phyloP scores from a whole-genome alignment of 2,329 filamentous ascomycete genomes.

The Chalaropsis thielavioides region DNA sequence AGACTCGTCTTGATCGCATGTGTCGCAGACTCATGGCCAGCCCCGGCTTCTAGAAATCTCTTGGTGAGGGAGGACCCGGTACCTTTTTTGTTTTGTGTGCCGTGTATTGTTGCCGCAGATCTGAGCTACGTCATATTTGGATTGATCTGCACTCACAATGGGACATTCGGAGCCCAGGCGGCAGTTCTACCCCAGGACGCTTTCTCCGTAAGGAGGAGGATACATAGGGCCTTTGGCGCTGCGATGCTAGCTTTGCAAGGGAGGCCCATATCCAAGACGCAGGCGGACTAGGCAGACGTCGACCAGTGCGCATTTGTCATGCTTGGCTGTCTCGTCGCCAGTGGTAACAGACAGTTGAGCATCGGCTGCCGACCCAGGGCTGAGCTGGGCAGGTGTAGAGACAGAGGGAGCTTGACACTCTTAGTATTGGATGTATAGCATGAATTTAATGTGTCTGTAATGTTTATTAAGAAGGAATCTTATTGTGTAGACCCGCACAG shows the following conservation, averaged over 20 bases:
- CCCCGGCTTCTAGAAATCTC: neutral
- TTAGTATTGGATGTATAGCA: neutral
- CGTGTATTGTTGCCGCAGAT: neutral
- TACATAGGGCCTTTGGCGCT: neutral
- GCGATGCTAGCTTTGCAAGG: neutral
- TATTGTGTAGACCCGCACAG: neutral
- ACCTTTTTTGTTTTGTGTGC: neutral
- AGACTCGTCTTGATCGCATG: no score
- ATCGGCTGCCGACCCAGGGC: neutral
- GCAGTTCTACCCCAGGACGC: neutral
- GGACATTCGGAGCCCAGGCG: neutral
- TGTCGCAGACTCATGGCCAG: neutral
- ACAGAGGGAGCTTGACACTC: neutral
- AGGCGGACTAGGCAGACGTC: neutral
- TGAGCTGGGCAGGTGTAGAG: neutral
- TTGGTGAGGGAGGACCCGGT: neutral
- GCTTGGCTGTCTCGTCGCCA: neutral
- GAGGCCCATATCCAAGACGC: neutral
- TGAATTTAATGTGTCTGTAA: neutral
- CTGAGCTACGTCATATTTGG: neutral
- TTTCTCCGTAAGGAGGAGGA: neutral
- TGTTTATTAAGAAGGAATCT: neutral
- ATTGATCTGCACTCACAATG: neutral
- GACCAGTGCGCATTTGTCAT: neutral
- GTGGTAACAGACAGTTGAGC: slow-evolving; percentile 1